Percentiles rank a stretch among this genome's conserved stretches.
phyloP scores from a whole-genome alignment of 352 stramenopile genomes.

The Pythium brassicae region DNA sequence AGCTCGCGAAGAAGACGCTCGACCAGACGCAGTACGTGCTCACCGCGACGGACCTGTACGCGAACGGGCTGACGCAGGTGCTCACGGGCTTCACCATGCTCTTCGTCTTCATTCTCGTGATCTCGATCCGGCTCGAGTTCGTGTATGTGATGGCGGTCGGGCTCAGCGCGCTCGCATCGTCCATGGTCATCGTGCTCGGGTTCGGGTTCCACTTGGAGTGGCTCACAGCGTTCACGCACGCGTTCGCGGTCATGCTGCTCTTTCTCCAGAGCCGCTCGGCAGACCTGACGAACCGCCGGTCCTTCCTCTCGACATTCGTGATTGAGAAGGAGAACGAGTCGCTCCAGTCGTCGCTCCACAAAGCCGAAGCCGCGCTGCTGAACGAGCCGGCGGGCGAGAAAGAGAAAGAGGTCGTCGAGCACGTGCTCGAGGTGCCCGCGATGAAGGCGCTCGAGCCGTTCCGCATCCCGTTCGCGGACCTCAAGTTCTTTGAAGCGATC shows the following conservation, averaged over 20 bases:
- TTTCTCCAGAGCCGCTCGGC: slow-evolving; percentile 77
- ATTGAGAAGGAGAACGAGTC: slow-evolving; percentile 86
- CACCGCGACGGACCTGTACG: slow-evolving; percentile 43
- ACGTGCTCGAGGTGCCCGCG: slow-evolving; percentile 60
- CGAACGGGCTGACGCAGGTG: slow-evolving; percentile 54
- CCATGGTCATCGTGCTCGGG: slow-evolving; percentile 47
- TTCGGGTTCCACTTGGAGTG: slow-evolving; percentile 63
- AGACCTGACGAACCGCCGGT: slow-evolving; percentile 73
- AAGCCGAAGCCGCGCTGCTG: slow-evolving; percentile 78
- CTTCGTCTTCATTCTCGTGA: slow-evolving; percentile 81
- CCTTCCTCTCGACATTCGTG: slow-evolving; percentile 77
- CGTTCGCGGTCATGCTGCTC: slow-evolving; percentile 63
- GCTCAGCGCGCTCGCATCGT: slow-evolving; percentile 45
- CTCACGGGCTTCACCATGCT: slow-evolving; percentile 63
- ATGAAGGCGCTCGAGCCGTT: slow-evolving; percentile 77
- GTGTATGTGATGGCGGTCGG: slow-evolving; percentile 80
- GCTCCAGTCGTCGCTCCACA: slow-evolving; percentile 69
- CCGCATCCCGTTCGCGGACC: slow-evolving; percentile 79
- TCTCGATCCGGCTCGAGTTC: slow-evolving; percentile 86
- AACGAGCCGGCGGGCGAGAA: slow-evolving; percentile 73
- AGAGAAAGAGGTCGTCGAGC: slow-evolving; percentile 66
- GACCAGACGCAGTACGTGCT: slow-evolving; percentile 32
- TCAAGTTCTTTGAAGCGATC: slow-evolving; percentile 79
- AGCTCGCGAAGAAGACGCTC: slow-evolving; percentile 17
- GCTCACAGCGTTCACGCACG: slow-evolving; percentile 58